Percentiles rank a stretch among this genome's conserved stretches.
phyloP scores from a whole-genome alignment of 169 alveolate species.

The Theileria equi region DNA sequence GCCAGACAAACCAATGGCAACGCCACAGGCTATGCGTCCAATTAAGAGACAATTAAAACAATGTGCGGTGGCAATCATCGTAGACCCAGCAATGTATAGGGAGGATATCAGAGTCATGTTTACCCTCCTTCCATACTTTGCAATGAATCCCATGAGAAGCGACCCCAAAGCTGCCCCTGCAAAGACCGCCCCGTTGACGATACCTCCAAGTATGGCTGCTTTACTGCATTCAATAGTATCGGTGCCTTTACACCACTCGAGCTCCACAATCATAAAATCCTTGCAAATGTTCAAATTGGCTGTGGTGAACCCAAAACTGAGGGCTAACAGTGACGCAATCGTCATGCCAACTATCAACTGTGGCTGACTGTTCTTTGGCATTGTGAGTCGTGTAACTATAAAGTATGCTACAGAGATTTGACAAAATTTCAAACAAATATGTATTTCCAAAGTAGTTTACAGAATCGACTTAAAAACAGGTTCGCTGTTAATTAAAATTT shows the following conservation, averaged over 20 bases:
- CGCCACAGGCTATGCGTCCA: slow-evolving; percentile 78
- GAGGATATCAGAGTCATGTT: slow-evolving; percentile 51
- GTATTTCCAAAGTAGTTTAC: too few species aligned
- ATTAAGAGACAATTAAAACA: slow-evolving; percentile 66
- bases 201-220: slow-evolving; percentile 43
- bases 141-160: slow-evolving; percentile 50
- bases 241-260: slow-evolving; percentile 68
- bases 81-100: slow-evolving; percentile 60
- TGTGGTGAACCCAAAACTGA: slow-evolving; percentile 66
- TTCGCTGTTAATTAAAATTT: too few species aligned
- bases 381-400: too few species aligned
- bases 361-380: too few species aligned
- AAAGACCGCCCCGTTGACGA: slow-evolving; percentile 62
- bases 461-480: too few species aligned
- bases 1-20: slow-evolving; percentile 80
- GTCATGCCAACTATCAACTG: slow-evolving; percentile 18
- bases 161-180: slow-evolving; percentile 75
- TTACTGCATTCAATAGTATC: slow-evolving; percentile 12
- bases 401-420: too few species aligned
- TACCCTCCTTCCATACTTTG: slow-evolving; percentile 63
- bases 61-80: slow-evolving; percentile 55
- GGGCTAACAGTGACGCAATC: slow-evolving; percentile 66
- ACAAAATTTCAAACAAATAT: too few species aligned
- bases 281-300: slow-evolving; percentile 63
- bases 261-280: slow-evolving; percentile 65